Evolutionary conservation across 1,284 basidiomycete genomes (phyloP).

Genomic region (Rhodotorula sp.): DNA sequence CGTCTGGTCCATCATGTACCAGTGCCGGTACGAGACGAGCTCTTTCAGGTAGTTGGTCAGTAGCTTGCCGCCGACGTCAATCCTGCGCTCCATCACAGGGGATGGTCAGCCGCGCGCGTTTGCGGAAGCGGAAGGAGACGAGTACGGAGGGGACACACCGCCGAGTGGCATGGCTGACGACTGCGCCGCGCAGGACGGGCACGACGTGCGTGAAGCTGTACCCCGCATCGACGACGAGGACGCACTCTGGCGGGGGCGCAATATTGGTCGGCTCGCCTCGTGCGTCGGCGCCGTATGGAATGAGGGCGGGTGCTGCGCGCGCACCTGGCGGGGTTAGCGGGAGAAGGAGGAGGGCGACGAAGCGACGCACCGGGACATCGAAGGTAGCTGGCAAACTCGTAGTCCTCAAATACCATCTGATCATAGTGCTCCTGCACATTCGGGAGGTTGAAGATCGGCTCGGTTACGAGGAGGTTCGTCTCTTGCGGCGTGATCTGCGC

Average conservation of each 20-base stretch:
- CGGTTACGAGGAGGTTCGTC: conserved; percentile 78
- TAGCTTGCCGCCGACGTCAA: conserved; percentile 91
- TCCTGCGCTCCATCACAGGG: conserved; percentile 56
- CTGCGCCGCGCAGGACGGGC: conserved; percentile 73
- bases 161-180: conserved; percentile 77
- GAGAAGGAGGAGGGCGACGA: background rate
- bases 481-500: conserved; percentile 52
- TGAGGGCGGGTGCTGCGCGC: conserved; percentile 68
- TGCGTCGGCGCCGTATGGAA: conserved; percentile 67
- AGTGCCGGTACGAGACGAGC: conserved; percentile 88
- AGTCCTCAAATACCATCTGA: conserved; percentile 93
- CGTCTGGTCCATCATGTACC: conserved; percentile 97
- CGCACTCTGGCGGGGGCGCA: conserved; percentile 65
- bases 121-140: no score
- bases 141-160: conserved; percentile 58
- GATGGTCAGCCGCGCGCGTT: rapidly evolving
- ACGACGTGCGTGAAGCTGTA: conserved; percentile 91
- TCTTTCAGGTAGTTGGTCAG: conserved; percentile 94
- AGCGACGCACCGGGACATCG: conserved; percentile 71
- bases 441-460: conserved; percentile 89
- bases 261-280: conserved; percentile 49
- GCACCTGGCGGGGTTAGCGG: background rate
- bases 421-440: conserved; percentile 89
- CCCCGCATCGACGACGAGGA: conserved; percentile 81
- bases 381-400: conserved; percentile 82